Base-by-base conservation (phyloP, 2,329 filamentous ascomycete genomes). In the Trichoderma endophyticum region DNA sequence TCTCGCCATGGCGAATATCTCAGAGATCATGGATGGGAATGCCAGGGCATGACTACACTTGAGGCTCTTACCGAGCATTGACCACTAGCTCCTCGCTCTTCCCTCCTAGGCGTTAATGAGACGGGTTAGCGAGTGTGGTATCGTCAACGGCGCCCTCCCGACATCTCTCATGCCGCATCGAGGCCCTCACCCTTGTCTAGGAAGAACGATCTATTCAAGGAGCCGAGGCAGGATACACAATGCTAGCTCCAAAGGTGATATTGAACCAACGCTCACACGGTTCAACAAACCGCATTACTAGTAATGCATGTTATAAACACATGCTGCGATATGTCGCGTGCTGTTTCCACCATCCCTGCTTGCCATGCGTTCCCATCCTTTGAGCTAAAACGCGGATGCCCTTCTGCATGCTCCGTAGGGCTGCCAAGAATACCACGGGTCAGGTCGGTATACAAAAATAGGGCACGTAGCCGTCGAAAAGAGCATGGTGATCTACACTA, bases 401-500 rank as follows among this genome's bases (percentile, higher is more conserved):
- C 32, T 60, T 60, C n/a, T 69, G 34, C 64, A 59, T 67, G 7
- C 36, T 60, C 34, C 65, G 14, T 69, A 69, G 65, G 65, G 65
- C 65, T 61, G 65, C 65, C 56, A 69, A 69, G 65, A 34, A 36
- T 28, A 69, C 54, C 26, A 48, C 36, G 36, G 51, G 34, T 51
- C 65, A 59, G 54, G 56, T 30, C 5, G 56, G 56, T 43, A 30
- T 48, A 34, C 43, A 60, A 61, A 43, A 69, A 60, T 69, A 60
- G 65, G 54, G 24, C 24, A 32, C 15, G 34, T 12, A 34, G 36
- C 34, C 5, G 36, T 68, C 36, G 18, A 24, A 68, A 60, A 18
- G n/a, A 26, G 65, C 54, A 59, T 43, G 54, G 65, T 26, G 26
- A 69, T 60, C 64, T 69, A 69, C 26, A 51, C 65, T 69, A 69